phyloP scores from a whole-genome alignment of 1,139 yeast species.

The Zhuliangozyma blackwelliae region DNA sequence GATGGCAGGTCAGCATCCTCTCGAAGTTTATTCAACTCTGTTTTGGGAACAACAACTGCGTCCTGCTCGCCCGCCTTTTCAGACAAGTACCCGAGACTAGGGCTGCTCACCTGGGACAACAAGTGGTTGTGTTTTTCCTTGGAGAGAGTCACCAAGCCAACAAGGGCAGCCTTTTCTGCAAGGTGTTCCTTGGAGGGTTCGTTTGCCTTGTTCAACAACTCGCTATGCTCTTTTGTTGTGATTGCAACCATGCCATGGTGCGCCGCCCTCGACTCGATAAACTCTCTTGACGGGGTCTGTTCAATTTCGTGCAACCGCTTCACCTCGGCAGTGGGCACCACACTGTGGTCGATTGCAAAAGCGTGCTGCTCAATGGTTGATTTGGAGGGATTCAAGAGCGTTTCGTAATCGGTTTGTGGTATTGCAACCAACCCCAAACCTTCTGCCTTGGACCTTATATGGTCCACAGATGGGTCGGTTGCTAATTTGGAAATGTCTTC shows the following conservation, averaged over 20 bases:
- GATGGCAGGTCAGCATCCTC: constrained; percentile 18
- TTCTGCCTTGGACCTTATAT: constrained; percentile 11
- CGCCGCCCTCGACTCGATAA: constrained; percentile 12
- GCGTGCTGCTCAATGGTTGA: constrained; percentile 20
- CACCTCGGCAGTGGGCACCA: constrained; percentile 12
- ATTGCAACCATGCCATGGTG: constrained; percentile 21
- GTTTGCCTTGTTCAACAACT: constrained; percentile 20
- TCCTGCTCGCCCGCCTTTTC: constrained; percentile 21
- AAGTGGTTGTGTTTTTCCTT: constrained; percentile 18
- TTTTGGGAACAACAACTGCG: constrained; percentile 20
- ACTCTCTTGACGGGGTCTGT: constrained; percentile 7
- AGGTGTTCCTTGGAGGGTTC: constrained; percentile 28
- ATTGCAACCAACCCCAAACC: constrained; percentile 14
- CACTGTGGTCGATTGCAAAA: constrained; percentile 7
- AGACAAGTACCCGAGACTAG: constrained; percentile 26
- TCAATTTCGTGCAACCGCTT: constrained; percentile 12
- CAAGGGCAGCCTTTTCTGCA: constrained; percentile 16
- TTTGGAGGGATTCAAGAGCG: constrained; percentile 18
- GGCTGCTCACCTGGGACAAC: constrained; percentile 14
- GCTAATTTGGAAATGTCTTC: constrained; percentile 13
- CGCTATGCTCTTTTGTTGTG: constrained; percentile 21
- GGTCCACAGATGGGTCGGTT: constrained; percentile 13
- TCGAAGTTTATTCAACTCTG: constrained; percentile 16
- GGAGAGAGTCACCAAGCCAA: constrained; percentile 24
- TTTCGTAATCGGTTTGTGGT: constrained; percentile 13